Conservation (phyloP, 2,329 filamentous ascomycete species). For the Cladophialophora immunda region DNA sequence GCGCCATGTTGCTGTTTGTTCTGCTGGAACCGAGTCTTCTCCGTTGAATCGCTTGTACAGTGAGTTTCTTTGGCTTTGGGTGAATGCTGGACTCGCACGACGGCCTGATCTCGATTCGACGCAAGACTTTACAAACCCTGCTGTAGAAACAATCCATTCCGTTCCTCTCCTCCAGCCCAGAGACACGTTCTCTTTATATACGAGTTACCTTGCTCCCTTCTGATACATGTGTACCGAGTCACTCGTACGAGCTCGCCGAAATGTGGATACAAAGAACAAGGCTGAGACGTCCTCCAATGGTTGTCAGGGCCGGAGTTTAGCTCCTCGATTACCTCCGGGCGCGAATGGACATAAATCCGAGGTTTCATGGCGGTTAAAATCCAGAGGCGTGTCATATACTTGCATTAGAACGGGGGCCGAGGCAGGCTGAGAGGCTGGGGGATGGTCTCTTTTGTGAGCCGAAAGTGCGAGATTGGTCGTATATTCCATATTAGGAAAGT, state of each 20-base stretch:
- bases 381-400: background rate
- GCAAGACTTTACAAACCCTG: background rate
- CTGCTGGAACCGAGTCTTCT: background rate
- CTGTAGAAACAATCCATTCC: background rate
- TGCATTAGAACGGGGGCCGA: background rate
- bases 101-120: background rate
- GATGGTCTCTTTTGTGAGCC: background rate
- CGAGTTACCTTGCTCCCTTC: background rate
- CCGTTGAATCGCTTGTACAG: background rate
- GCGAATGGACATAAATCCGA: background rate
- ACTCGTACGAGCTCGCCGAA: too few species aligned
- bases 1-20: conserved; percentile 6
- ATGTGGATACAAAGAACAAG: background rate
- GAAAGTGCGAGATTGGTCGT: background rate
- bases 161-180: background rate
- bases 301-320: background rate
- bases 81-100: background rate
- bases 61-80: background rate
- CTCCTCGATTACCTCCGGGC: background rate
- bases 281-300: background rate
- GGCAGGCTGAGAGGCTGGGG: background rate
- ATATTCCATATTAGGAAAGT: too few species aligned
- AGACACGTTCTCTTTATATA: background rate
- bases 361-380: background rate
- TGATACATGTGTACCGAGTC: too few species aligned